Evolutionary conservation across 148 eudicot species (phyloP).

Genomic region (Beta vulgaris): DNA sequence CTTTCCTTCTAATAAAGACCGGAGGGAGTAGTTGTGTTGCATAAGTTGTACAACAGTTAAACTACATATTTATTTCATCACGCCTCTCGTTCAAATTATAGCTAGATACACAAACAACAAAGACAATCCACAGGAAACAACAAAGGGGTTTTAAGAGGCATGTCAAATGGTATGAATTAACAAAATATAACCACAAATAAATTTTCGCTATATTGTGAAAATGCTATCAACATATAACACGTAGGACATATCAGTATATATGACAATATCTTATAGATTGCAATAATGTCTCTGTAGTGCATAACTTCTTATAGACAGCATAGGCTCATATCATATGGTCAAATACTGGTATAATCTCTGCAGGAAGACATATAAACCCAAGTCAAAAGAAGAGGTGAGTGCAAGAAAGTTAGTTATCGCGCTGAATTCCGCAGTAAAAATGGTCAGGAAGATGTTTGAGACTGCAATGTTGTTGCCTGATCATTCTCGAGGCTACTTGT

Average conservation of each 20-base stretch:
- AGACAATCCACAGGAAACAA: too few species aligned
- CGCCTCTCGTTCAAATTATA: too few species aligned
- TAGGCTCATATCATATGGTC: not conserved
- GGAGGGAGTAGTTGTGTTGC: too few species aligned
- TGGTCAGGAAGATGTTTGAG: constrained; percentile 26
- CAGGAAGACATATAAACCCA: not conserved
- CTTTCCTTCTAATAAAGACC: too few species aligned
- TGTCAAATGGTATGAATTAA: too few species aligned
- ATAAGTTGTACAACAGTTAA: too few species aligned
- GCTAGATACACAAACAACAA: too few species aligned
- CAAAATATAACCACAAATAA: too few species aligned
- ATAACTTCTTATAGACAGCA: not conserved
- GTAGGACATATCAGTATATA: not conserved
- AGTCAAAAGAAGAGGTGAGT: not conserved
- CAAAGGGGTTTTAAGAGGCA: too few species aligned
- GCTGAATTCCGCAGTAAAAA: not conserved
- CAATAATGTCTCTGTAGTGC: not conserved
- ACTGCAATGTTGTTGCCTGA: constrained; percentile 18
- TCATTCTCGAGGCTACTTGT: constrained; percentile 19
- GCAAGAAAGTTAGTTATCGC: not conserved
- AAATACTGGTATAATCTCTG: not conserved
- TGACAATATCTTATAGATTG: not conserved
- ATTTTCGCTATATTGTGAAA: too few species aligned
- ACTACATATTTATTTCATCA: too few species aligned
- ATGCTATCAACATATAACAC: not conserved